These are phyloP conservation scores for Fusarium graminum DNA, from an alignment of 2,329 filamentous ascomycete species.

Conservation along the genomic window DNA sequence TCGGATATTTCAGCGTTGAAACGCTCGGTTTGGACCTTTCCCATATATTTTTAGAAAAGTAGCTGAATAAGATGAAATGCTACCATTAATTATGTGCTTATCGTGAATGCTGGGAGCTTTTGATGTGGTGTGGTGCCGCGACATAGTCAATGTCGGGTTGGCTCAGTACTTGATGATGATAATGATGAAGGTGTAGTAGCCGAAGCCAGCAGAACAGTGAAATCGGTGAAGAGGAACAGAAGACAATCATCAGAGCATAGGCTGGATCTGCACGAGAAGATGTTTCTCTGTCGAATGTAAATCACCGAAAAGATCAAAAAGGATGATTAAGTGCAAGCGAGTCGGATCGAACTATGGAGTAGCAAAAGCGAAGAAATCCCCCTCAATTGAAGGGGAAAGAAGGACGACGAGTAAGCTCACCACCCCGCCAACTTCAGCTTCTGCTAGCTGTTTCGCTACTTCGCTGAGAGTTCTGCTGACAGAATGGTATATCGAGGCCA, in stretches of 20 bases:
- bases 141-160: not conserved
- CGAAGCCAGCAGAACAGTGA: no score
- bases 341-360: not conserved
- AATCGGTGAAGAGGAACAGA: no score
- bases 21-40: slow-evolving; percentile 24
- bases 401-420: not conserved
- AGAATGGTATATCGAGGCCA: not conserved
- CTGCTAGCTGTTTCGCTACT: slow-evolving; percentile 10
- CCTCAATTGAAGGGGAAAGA: not conserved
- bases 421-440: slow-evolving; percentile 5
- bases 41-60: slow-evolving; percentile 20
- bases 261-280: no score
- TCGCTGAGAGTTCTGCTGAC: not conserved
- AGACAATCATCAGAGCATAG: no score
- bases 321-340: not conserved
- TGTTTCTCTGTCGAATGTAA: not conserved
- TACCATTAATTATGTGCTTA: not conserved
- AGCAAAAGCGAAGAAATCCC: slow-evolving; percentile 32
- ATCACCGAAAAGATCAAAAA: not conserved
- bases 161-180: no score
- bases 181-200: no score
- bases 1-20: slow-evolving; percentile 37
- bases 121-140: not conserved
- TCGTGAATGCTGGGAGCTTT: not conserved
- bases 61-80: slow-evolving; percentile 35